phyloP scores from a whole-genome alignment of 1,139 yeast genomes.

The Nakaseomyces uthaithaninus region DNA sequence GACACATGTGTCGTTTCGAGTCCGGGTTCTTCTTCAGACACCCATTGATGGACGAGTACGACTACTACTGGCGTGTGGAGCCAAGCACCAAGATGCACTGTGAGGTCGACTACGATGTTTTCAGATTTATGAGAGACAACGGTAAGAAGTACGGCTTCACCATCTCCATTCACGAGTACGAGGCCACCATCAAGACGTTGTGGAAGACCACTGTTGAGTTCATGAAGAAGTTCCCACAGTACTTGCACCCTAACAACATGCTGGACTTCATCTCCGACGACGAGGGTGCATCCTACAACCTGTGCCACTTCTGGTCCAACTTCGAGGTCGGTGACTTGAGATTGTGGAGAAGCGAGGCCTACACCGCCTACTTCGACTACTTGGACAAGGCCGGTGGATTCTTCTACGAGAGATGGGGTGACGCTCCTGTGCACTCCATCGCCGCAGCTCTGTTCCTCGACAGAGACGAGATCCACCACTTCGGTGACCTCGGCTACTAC shows the following conservation, averaged over 20 bases:
- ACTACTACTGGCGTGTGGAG: conserved; percentile 74
- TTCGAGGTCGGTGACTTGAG: conserved; percentile 77
- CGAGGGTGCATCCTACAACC: conserved; percentile 58
- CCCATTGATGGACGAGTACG: conserved; percentile 47
- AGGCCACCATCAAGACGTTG: conserved; percentile 49
- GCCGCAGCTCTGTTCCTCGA: conserved; percentile 69
- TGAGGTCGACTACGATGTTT: conserved; percentile 59
- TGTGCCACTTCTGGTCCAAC: conserved; percentile 91
- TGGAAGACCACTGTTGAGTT: conserved; percentile 54
- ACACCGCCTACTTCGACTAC: conserved; percentile 57
- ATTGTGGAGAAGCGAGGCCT: conserved; percentile 65
- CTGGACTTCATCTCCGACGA: conserved; percentile 64
- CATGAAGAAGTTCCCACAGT: conserved; percentile 41
- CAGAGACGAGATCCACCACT: conserved; percentile 61
- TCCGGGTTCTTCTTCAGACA: conserved; percentile 66
- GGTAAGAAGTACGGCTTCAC: conserved; percentile 57
- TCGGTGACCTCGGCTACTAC: conserved; percentile 74
- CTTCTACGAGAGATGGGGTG: conserved; percentile 95
- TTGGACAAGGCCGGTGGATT: conserved; percentile 78
- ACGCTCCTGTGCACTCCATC: conserved; percentile 85
- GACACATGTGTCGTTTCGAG: conserved; percentile 72
- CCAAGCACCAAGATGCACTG: conserved; percentile 57
- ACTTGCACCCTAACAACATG: conserved; percentile 42
- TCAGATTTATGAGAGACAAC: conserved; percentile 55
- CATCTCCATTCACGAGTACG: conserved; percentile 54